Conservation (phyloP, 2,329 filamentous ascomycete species). For the Fusarium sp. region DNA sequence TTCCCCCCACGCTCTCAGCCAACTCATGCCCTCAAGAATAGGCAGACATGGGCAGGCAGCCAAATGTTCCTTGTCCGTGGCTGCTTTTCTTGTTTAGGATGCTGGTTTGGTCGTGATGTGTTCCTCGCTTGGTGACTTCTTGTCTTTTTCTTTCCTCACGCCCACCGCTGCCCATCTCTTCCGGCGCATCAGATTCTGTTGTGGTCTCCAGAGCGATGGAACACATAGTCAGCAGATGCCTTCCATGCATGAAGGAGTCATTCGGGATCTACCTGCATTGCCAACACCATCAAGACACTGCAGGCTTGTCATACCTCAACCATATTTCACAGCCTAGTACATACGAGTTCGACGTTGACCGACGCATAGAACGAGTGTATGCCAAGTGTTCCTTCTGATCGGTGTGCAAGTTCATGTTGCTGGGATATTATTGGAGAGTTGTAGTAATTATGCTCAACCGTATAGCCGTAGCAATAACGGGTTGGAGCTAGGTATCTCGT, state of each 20-base stretch:
- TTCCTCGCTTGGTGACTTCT: slow-evolving; percentile 28
- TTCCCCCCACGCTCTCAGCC: slow-evolving; percentile 29
- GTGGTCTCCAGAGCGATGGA: slow-evolving; percentile 32
- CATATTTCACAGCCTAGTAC: slow-evolving; percentile 43
- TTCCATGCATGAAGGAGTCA: slow-evolving; percentile 47
- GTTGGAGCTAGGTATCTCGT: slow-evolving; percentile 13
- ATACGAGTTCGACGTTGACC: slow-evolving; percentile 33
- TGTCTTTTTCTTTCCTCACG: slow-evolving; percentile 15
- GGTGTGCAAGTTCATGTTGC: slow-evolving; percentile 18
- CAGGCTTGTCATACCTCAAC: slow-evolving; percentile 45
- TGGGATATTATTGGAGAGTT: slow-evolving; percentile 9
- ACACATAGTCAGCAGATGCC: slow-evolving; percentile 45
- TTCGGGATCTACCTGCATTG: slow-evolving; percentile 46
- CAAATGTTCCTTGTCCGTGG: slow-evolving; percentile 15
- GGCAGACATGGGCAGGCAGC: slow-evolving; percentile 14
- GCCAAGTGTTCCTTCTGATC: slow-evolving; percentile 21
- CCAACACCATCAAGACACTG: slow-evolving; percentile 43
- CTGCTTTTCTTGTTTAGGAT: slow-evolving; percentile 25
- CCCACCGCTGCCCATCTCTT: slow-evolving; percentile 16
- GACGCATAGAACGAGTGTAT: slow-evolving; percentile 24
- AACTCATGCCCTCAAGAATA: slow-evolving; percentile 23
- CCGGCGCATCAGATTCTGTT: slow-evolving; percentile 26
- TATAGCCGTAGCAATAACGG: slow-evolving; percentile 2
- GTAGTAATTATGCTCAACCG: slow-evolving; percentile 19
- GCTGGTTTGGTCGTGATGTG: slow-evolving; percentile 25